Evolutionary conservation across 768 basidiomycete species (phyloP).

Genomic region (Suillus lakei): DNA sequence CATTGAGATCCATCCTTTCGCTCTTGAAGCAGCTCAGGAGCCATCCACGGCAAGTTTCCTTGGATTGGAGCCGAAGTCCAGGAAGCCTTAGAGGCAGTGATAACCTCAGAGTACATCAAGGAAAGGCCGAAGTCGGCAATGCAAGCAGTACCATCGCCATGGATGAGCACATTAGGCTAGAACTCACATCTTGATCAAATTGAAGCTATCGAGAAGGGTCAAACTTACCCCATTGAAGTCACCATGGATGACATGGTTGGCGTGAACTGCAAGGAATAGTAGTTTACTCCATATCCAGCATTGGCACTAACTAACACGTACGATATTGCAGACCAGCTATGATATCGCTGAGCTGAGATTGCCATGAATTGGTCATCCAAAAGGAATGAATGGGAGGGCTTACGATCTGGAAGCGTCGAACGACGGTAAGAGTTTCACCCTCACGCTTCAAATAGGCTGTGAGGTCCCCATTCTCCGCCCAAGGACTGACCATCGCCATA

Average conservation of each 20-base stretch:
- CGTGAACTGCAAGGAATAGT: conserved; percentile 9
- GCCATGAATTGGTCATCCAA: background rate
- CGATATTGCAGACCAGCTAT: background rate
- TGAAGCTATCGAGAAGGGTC: background rate
- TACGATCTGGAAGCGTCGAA: conserved; percentile 22
- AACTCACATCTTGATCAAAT: background rate
- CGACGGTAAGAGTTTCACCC: conserved; percentile 2
- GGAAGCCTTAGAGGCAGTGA: background rate
- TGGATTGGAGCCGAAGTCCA: background rate
- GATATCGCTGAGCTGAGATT: background rate
- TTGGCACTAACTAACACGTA: no score
- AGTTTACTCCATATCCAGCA: no score
- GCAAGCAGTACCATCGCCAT: background rate
- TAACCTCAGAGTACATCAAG: background rate
- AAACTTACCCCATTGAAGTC: conserved; percentile 17
- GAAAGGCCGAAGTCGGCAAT: conserved; percentile 9
- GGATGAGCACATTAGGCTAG: conserved; percentile 13
- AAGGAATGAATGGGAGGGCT: background rate
- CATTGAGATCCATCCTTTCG: no score
- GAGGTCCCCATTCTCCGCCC: conserved; percentile 21
- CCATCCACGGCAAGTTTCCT: conserved; percentile 10
- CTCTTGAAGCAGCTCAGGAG: no score
- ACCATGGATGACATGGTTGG: background rate
- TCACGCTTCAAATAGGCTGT: conserved; percentile 14
- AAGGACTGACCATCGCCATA: conserved; percentile 26